Conservation (phyloP, 208 protist species). For the Acanthamoeba triangularis region DNA sequence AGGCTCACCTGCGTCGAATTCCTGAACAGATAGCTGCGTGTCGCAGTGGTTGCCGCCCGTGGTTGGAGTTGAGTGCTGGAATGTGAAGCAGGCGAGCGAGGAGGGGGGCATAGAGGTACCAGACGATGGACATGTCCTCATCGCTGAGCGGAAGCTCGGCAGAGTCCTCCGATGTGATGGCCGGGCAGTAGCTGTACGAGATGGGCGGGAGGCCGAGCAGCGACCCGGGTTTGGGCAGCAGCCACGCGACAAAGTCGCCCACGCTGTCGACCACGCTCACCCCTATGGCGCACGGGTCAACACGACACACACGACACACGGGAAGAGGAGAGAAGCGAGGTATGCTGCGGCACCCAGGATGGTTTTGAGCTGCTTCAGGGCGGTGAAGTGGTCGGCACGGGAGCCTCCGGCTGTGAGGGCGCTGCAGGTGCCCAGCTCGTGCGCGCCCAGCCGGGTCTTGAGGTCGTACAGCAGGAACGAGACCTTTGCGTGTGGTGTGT, state of each 20-base stretch:
- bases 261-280: conserved; percentile 1
- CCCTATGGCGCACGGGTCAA: not conserved
- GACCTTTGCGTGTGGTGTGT: not conserved
- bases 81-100: not conserved
- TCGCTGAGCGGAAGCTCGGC: not conserved
- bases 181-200: conserved; percentile 16
- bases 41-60: not conserved
- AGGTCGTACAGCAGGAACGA: conserved; percentile 61
- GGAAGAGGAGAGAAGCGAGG: not conserved
- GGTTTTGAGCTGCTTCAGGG: conserved; percentile 30
- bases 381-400: conserved; percentile 28
- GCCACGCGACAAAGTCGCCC: conserved; percentile 65
- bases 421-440: conserved; percentile 36
- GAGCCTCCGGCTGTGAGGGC: conserved; percentile 32
- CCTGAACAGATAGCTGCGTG: conserved; percentile 44
- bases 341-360: not conserved
- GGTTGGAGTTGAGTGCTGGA: too few species aligned
- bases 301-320: not conserved
- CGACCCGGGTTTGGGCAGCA: not conserved
- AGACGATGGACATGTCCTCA: conserved; percentile 42
- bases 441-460: not conserved
- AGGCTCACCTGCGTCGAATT: conserved; percentile 41
- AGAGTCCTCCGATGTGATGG: not conserved
- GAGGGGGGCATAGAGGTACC: not conserved
- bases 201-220: conserved; percentile 16